These are phyloP conservation scores for Taiozyma sp. DNA, from an alignment of 1,139 yeast genomes.

Conservation along the genomic window DNA sequence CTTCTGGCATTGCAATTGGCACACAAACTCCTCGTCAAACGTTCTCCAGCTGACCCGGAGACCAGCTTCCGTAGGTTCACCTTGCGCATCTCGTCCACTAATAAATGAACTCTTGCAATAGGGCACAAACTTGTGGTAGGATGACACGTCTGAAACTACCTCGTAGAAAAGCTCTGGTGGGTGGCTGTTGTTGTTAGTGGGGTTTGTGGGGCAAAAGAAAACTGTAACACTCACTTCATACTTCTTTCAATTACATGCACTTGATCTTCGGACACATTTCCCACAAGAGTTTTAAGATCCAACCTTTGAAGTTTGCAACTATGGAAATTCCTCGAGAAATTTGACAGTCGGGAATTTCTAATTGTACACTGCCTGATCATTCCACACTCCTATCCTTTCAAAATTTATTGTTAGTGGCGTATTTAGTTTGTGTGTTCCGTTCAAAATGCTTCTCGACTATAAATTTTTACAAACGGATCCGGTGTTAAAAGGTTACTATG, in stretches of 20 bases:
- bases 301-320: not conserved
- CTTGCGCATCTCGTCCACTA: slow-evolving; percentile 36
- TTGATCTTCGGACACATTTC: not conserved
- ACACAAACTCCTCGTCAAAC: slow-evolving; percentile 73
- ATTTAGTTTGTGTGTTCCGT: no score
- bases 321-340: not conserved
- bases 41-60: slow-evolving; percentile 77
- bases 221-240: not conserved
- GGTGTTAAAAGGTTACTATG: no score
- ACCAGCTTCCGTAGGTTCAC: slow-evolving; percentile 61
- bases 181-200: not conserved
- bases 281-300: not conserved
- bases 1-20: slow-evolving; percentile 51
- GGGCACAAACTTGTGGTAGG: slow-evolving; percentile 77
- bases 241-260: not conserved
- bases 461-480: no score
- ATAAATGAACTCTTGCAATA: slow-evolving; percentile 72
- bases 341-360: not conserved
- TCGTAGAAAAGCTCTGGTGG: slow-evolving; percentile 31
- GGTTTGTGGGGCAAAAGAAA: no score
- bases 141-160: slow-evolving; percentile 70
- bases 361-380: not conserved
- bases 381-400: not conserved
- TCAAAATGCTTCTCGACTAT: no score
- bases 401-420: no score